Base-by-base conservation (phyloP, 2,329 filamentous ascomycete species). In the Fusarium sp. region DNA sequence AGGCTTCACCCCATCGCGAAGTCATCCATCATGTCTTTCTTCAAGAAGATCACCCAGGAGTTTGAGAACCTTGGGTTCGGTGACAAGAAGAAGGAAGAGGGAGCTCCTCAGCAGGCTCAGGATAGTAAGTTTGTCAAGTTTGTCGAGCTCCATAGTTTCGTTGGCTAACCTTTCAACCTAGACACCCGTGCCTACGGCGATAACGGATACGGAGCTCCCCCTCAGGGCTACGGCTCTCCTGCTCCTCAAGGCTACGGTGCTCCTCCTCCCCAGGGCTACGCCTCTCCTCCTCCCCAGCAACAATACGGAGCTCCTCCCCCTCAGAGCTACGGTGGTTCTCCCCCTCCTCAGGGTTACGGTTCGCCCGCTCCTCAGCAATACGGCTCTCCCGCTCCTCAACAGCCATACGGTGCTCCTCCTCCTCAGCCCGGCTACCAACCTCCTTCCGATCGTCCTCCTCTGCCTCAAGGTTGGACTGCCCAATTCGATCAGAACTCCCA, bases 401-500 rank as follows among this genome's bases (percentile, higher is more conserved):
- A 69, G 42, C 56, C 59, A 29, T 68, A 67, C 58, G 66, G 70
- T 44, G 66, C 72, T 42, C 77, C 75, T 44, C 77, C 76, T 63
- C 72, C 68, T 11, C 74, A 68, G 24, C 79, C 78, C 15, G 57
- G 55, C 12, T 81, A 80, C 58, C 76, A 79, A 46, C 79, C 79
- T 29, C 79, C 80, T 10, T 75, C 76, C 20, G 78, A 79, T 67
- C 78, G 77, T 62, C 85, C 89, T 25, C 81, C 86, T 65, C 81
- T 91, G 69, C 84, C 90, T 25, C 75, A 83, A 52, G 90, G 90
- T 71, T 92, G 90, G 90, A 80, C 82, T 29, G 83, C 88, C 25
- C 86, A 90, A 77, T 92, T 86, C 79, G 90, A 92, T 70, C 85
- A 87, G 61, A 83, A 82, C 62, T 81, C 84, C 64, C 87, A 90